phyloP scores from a whole-genome alignment of 177 flowering plant genomes.

The Vitis hybrid region DNA sequence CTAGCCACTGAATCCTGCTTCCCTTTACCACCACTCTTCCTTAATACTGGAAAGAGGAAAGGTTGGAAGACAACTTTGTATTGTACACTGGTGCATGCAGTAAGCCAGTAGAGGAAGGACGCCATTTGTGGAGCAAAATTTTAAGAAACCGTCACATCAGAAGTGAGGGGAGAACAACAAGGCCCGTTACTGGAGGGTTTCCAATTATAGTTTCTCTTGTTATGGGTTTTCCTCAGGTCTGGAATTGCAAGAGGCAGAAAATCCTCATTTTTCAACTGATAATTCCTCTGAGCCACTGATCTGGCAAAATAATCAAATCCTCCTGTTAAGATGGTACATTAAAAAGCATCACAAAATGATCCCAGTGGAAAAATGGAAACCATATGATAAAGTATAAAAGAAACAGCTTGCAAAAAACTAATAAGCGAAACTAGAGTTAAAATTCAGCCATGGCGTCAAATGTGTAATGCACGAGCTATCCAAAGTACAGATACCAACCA shows the following conservation, averaged over 20 bases:
- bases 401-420: too few species aligned
- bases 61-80: constrained; percentile 17
- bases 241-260: constrained; percentile 41
- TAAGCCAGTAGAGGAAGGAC: constrained; percentile 18
- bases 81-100: constrained; percentile 30
- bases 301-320: constrained; percentile 58
- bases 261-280: constrained; percentile 46
- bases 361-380: constrained; percentile 14
- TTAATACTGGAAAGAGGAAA: constrained; percentile 16
- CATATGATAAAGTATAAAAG: neutral
- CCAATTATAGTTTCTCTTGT: constrained; percentile 30
- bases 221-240: constrained; percentile 30
- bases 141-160: constrained; percentile 11
- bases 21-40: constrained; percentile 17
- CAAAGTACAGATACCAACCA: too few species aligned
- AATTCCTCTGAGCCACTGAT: constrained; percentile 43
- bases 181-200: constrained; percentile 26
- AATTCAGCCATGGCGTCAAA: too few species aligned
- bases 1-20: constrained; percentile 9
- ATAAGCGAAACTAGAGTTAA: too few species aligned
- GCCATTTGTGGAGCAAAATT: constrained; percentile 20
- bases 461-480: too few species aligned
- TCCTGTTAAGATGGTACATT: constrained; percentile 55
- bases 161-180: constrained; percentile 23
- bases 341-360: constrained; percentile 35